These are phyloP conservation scores for Herpetomonas muscarum DNA, from an alignment of 208 protist genomes.

Conservation along the genomic window DNA sequence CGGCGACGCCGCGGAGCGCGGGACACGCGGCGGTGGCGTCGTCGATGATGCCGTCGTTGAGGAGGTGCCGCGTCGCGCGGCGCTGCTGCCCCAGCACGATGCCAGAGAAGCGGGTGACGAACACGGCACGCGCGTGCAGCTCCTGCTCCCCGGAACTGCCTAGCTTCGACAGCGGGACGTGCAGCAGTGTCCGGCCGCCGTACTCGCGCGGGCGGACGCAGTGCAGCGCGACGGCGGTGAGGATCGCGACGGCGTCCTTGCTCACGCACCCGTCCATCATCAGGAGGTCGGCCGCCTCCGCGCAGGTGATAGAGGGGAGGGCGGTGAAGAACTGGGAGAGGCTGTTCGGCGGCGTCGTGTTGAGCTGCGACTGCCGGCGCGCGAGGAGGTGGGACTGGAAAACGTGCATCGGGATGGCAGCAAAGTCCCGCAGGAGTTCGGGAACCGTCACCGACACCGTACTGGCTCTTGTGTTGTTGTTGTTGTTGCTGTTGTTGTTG, in stretches of 20 bases:
- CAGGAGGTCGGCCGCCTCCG: not conserved
- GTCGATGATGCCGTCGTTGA: slow-evolving; percentile 3
- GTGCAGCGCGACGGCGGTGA: not conserved
- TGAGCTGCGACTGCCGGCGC: not conserved
- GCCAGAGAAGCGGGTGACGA: not conserved
- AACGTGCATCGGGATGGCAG: not conserved
- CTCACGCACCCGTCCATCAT: not conserved
- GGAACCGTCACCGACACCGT: not conserved
- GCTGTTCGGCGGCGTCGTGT: not conserved
- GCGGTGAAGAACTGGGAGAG: not conserved
- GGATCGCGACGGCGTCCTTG: not conserved
- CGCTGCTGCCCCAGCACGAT: not conserved
- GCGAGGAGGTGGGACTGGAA: not conserved
- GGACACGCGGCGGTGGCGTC: slow-evolving; percentile 5
- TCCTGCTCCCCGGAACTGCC: not conserved
- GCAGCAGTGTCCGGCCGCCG: not conserved
- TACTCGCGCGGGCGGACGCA: not conserved
- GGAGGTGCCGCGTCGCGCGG: slow-evolving; percentile 1
- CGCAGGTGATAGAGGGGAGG: not conserved
- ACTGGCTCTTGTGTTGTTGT: not conserved
- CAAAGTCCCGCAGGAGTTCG: not conserved
- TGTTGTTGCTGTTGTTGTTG: not conserved
- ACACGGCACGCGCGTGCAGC: not conserved
- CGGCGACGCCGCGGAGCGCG: not conserved
- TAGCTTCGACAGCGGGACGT: not conserved